A percentile compares a stretch with the other conserved stretches of the same genome.
These are phyloP conservation scores for Pythium insidiosum DNA, from an alignment of 352 stramenopile genomes.

Conservation along the genomic window DNA sequence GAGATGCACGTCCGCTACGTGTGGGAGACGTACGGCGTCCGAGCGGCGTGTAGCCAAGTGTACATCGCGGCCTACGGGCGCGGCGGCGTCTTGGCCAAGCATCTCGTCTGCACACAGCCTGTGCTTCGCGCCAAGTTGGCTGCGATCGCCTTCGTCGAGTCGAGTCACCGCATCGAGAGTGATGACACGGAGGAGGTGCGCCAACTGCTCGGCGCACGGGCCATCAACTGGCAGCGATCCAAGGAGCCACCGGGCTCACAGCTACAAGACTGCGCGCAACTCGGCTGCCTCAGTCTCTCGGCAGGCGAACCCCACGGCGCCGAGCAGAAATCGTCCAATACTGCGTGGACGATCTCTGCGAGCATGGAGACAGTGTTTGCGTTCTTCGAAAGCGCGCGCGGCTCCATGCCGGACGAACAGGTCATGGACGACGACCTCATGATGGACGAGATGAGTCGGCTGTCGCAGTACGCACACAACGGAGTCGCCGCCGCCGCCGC, in stretches of 20 bases:
- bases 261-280: constrained; percentile 57
- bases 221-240: constrained; percentile 79
- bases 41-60: constrained; percentile 60
- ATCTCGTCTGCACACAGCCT: constrained; percentile 65
- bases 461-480: constrained; percentile 73
- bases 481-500: no score
- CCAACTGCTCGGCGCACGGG: constrained; percentile 48
- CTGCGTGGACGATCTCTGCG: constrained; percentile 71
- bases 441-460: constrained; percentile 73
- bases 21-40: constrained; percentile 75
- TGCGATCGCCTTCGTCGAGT: constrained; percentile 78
- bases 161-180: constrained; percentile 55
- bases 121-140: constrained; percentile 52
- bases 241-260: constrained; percentile 60
- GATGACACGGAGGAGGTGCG: constrained; percentile 66
- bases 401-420: constrained; percentile 74
- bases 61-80: constrained; percentile 77
- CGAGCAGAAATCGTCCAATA: constrained; percentile 75
- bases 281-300: constrained; percentile 71
- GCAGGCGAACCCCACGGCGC: constrained; percentile 50
- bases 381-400: constrained; percentile 75
- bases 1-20: constrained; percentile 77
- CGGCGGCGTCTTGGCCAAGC: constrained; percentile 61
- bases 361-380: constrained; percentile 83
- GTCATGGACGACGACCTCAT: constrained; percentile 48